Percentiles rank a stretch among this genome's conserved stretches.
Evolutionary conservation across 148 eudicot genomes (phyloP).

Genomic region (Chenopodium album): DNA sequence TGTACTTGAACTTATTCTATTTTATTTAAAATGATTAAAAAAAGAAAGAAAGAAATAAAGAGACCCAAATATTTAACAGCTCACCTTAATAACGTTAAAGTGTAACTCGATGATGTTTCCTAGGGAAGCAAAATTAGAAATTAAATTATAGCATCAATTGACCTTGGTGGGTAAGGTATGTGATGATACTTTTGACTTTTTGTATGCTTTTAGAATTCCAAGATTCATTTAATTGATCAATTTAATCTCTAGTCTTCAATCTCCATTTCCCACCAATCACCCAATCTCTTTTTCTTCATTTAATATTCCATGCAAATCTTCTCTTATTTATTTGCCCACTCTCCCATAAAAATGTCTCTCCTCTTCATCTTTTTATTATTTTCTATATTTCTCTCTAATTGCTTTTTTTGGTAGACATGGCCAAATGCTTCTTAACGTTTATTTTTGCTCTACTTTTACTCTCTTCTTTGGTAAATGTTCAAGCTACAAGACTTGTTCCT

Average conservation of each 20-base stretch:
- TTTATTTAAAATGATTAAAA: no score
- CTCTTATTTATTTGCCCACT: background rate
- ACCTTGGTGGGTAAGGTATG: background rate
- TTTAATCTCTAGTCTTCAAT: background rate
- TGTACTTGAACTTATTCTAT: no score
- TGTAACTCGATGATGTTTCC: background rate
- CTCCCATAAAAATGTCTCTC: constrained; percentile 4
- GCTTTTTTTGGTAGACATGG: background rate
- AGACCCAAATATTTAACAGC: no score
- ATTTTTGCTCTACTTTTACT: constrained; percentile 15
- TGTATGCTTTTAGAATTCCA: background rate
- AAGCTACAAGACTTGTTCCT: constrained; percentile 1
- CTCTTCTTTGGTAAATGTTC: background rate
- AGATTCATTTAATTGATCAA: background rate
- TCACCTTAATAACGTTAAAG: background rate
- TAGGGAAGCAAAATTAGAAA: background rate
- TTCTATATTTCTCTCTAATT: background rate
- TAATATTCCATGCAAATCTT: background rate
- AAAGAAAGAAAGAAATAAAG: no score
- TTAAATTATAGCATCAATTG: background rate
- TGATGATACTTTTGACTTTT: background rate
- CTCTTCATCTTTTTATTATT: background rate
- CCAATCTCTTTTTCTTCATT: background rate
- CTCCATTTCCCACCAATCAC: background rate
- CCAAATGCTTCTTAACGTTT: background rate